Percentiles rank a stretch among this genome's conserved stretches.
These are phyloP conservation scores for Lactarius hengduanensis DNA, from an alignment of 768 basidiomycete species.

Conservation along the genomic window DNA sequence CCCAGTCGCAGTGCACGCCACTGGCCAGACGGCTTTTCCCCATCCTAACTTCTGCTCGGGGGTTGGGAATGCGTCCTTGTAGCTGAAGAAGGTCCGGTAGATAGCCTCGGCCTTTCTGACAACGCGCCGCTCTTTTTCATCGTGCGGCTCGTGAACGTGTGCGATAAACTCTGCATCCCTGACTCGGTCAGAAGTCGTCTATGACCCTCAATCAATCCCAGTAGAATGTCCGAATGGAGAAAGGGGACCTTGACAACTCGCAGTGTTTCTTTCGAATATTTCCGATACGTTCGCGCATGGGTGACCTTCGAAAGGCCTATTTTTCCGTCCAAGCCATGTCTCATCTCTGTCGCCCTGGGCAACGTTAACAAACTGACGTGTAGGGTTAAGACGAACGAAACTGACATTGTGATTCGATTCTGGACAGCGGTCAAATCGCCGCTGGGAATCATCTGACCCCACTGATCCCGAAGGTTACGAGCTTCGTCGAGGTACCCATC, in stretches of 20 bases:
- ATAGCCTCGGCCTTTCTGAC: constrained; percentile 3
- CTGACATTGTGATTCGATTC: constrained; percentile 15
- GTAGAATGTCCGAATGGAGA: background rate
- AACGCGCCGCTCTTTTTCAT: constrained; percentile 9
- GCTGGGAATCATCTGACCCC: constrained; percentile 14
- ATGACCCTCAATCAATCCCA: background rate
- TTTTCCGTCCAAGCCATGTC: constrained; percentile 12
- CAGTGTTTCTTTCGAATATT: constrained; percentile 14
- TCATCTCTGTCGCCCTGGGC: constrained; percentile 20
- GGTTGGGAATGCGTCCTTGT: constrained; percentile 19
- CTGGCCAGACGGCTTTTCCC: constrained; percentile 12
- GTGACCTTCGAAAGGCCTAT: constrained; percentile 12
- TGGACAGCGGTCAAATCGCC: constrained; percentile 9
- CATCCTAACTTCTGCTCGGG: constrained; percentile 15
- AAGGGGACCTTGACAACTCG: constrained; percentile 9
- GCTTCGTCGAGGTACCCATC: constrained; percentile 20
- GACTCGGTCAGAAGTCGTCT: constrained; percentile 21
- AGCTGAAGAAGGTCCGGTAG: constrained; percentile 20
- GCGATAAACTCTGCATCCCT: constrained; percentile 2
- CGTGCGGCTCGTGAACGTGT: background rate
- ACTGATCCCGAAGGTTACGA: constrained; percentile 17
- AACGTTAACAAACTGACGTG: background rate
- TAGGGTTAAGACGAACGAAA: background rate
- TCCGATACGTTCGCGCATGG: constrained; percentile 13
- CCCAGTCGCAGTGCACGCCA: constrained; percentile 18